A percentile compares a stretch with the other conserved stretches of the same genome.
phyloP scores from a whole-genome alignment of 1,139 yeast genomes.

The Yamadazyma aaseri region DNA sequence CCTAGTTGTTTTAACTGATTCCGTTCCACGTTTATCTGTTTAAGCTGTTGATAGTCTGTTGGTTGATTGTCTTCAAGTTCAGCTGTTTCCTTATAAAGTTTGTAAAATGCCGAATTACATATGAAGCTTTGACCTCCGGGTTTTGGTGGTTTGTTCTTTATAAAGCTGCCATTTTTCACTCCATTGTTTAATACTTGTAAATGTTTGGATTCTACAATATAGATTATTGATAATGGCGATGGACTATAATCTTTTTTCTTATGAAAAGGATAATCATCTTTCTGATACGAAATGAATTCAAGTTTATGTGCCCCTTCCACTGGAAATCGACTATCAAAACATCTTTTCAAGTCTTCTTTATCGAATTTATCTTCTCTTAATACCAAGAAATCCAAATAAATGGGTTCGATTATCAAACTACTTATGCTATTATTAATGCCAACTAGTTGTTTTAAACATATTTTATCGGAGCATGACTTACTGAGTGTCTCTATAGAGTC shows the following conservation, averaged over 20 bases:
- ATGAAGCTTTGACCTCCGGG: slow-evolving; percentile 45
- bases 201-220: slow-evolving; percentile 24
- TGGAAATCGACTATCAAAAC: slow-evolving; percentile 43
- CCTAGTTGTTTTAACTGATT: slow-evolving; percentile 23
- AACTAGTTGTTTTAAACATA: slow-evolving; percentile 59
- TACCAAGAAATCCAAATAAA: slow-evolving; percentile 55
- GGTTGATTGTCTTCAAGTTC: not conserved
- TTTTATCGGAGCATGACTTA: slow-evolving; percentile 87
- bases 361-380: slow-evolving; percentile 40
- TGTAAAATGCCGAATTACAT: slow-evolving; percentile 30
- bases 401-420: slow-evolving; percentile 34
- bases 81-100: slow-evolving; percentile 12
- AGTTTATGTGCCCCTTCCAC: slow-evolving; percentile 17
- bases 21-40: slow-evolving; percentile 22
- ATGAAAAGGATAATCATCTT: slow-evolving; percentile 26
- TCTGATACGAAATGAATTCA: slow-evolving; percentile 21
- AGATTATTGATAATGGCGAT: slow-evolving; percentile 35
- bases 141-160: slow-evolving; percentile 44
- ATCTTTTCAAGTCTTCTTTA: slow-evolving; percentile 45
- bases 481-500: slow-evolving; percentile 72
- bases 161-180: slow-evolving; percentile 49
- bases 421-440: slow-evolving; percentile 59
- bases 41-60: slow-evolving; percentile 27
- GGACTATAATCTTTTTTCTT: slow-evolving; percentile 26
- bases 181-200: slow-evolving; percentile 53